Conservation (phyloP, 2,329 filamentous ascomycete genomes). For the Fusarium phyllophilum region DNA sequence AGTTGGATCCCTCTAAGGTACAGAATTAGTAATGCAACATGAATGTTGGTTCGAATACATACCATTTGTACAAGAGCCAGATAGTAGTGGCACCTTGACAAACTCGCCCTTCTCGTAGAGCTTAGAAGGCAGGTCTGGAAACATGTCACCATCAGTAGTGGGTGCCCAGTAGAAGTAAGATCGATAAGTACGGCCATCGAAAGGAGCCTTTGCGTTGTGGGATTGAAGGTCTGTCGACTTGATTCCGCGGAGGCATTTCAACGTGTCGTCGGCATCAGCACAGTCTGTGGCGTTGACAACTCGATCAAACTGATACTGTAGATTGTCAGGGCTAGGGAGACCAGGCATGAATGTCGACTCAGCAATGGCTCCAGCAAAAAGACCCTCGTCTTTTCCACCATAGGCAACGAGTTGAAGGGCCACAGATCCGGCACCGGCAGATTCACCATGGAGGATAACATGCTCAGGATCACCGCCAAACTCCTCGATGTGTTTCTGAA, state of each 20-base stretch:
- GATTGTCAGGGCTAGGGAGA: constrained; percentile 55
- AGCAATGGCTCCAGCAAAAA: constrained; percentile 59
- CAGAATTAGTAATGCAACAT: constrained; percentile 9
- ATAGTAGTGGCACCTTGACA: constrained; percentile 56
- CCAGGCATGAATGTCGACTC: constrained; percentile 63
- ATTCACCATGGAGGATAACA: constrained; percentile 70
- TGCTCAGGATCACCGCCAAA: constrained; percentile 69
- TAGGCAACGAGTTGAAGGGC: constrained; percentile 62
- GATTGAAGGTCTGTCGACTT: constrained; percentile 51
- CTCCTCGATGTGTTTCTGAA: constrained; percentile 66
- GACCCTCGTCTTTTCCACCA: constrained; percentile 55
- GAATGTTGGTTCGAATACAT: constrained; percentile 17
- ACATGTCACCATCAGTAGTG: constrained; percentile 58
- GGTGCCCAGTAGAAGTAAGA: constrained; percentile 64
- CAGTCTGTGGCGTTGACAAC: constrained; percentile 52
- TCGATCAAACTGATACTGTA: constrained; percentile 60
- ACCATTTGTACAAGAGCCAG: constrained; percentile 58
- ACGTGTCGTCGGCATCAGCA: constrained; percentile 40
- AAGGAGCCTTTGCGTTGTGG: constrained; percentile 54
- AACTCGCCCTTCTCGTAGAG: constrained; percentile 55
- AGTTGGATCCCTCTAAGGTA: constrained; percentile 57
- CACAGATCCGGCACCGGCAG: constrained; percentile 69
- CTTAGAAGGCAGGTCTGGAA: constrained; percentile 54
- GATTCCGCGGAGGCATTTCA: constrained; percentile 56
- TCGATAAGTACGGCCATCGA: constrained; percentile 48